These are phyloP conservation scores for Metschnikowia lachancei DNA, from an alignment of 805 yeast genomes.

Conservation along the genomic window DNA sequence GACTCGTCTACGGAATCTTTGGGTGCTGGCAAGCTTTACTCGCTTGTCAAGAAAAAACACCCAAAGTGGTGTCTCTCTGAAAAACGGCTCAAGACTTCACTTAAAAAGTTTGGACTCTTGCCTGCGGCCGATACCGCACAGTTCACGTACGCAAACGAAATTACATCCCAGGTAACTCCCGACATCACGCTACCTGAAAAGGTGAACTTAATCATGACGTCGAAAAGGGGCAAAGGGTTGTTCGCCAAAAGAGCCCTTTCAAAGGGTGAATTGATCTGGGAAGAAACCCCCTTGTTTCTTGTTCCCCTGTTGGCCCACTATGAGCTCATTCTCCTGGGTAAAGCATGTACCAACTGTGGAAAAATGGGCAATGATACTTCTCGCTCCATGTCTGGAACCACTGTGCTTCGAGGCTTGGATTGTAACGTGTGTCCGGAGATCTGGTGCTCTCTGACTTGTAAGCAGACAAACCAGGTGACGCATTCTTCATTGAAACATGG, in stretches of 20 bases:
- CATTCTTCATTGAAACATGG: constrained; percentile 61
- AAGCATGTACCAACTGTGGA: constrained; percentile 75
- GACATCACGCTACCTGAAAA: constrained; percentile 37
- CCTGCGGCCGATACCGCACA: constrained; percentile 31
- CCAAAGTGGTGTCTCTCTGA: constrained; percentile 64
- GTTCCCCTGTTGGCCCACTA: constrained; percentile 69
- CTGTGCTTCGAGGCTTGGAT: constrained; percentile 50
- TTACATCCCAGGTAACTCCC: constrained; percentile 51
- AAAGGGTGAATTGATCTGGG: constrained; percentile 57
- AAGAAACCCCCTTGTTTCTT: constrained; percentile 56
- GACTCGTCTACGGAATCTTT: constrained; percentile 61
- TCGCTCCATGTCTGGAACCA: constrained; percentile 25
- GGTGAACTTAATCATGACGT: constrained; percentile 48
- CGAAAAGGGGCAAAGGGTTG: constrained; percentile 59
- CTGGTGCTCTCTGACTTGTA: constrained; percentile 71
- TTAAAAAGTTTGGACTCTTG: constrained; percentile 57
- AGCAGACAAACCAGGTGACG: constrained; percentile 44
- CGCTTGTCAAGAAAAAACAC: constrained; percentile 47
- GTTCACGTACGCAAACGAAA: constrained; percentile 52
- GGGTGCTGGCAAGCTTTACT: constrained; percentile 53
- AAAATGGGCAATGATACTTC: constrained; percentile 40
- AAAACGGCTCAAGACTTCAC: constrained; percentile 50
- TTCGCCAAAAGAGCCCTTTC: constrained; percentile 48
- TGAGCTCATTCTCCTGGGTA: constrained; percentile 55
- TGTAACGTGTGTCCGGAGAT: constrained; percentile 62